Base-by-base conservation (phyloP, 1,139 yeast genomes). In the Geotrichum cucujoidarum region DNA sequence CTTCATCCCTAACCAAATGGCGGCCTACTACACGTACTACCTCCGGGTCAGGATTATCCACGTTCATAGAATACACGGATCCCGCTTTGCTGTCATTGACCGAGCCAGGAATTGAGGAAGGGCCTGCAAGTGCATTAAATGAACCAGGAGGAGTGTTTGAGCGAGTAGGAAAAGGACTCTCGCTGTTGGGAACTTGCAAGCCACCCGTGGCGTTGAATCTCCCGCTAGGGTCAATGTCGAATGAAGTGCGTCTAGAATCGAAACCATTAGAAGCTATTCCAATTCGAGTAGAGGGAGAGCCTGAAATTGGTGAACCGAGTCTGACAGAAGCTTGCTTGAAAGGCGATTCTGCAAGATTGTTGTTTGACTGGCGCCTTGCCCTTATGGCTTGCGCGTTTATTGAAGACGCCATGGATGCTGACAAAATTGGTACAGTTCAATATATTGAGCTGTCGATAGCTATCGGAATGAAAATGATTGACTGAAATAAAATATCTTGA, bases 21-120 rank as follows among this genome's bases (percentile, higher is more conserved):
- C 83, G 71, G 11, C 80, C 79, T 2, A 81, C 80, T 1, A 70
- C 73, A 45, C 76, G 75, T 7, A 80, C 78, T 2, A 76, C 73
- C 34, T 71, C 70, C 3, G 80, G 77, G 50, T 76, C 77, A 1
- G 84, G 83, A 52, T 77, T 73, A 29, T 69, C 72, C 11, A 49
- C 45, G 22, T 44, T 44, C 35, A 49, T 40, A 14, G 53, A 49
- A 32, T 49, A 40, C 10, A 49, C 42, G 4, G 53, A 49, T 4
- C 48, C 50, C 2, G 50, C 40, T 17, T 39, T 25, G 31, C 50
- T 49, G 11, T 38, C 44, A 17, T 25, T 24, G 21, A 14, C 24
- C 18, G 42, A 21, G 27, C 37, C 40, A 1, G 44, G 11, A 7
- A 22, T 29, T 5, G 21, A 22, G 14, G 20, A 31, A 18, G 25